Base-by-base conservation (phyloP, 1,284 basidiomycete species). In the Rhodotorula mucilaginosa region DNA sequence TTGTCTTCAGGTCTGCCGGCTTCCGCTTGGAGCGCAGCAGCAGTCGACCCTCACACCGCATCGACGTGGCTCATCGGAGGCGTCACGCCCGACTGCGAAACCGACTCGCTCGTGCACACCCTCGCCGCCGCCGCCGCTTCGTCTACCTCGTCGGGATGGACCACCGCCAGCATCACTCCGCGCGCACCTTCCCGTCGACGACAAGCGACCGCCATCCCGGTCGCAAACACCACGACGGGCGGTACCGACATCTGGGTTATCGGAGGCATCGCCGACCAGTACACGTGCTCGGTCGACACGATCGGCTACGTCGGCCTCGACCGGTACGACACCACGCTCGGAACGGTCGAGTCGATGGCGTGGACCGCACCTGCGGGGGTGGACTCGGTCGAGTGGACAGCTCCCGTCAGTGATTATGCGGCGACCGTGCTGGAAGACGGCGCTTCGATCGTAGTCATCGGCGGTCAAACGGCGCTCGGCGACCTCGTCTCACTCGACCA, bases 381-480 rank as follows among this genome's bases (percentile, higher is more conserved):
- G 1, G 29, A 18, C 2, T 21, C 16, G 12, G 29, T 10, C 19
- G 23, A 47, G 21, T 75, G 69, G 62, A 58, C 63, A n/a, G 69
- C 76, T n/a, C 77, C 79, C 21, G 67, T 77, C 8, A 76, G 74
- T 29, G 79, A 80, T 63, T 80, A 79, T 52, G 66, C 78, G 19
- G 74, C 75, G n/a, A 72, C 74, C 10, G 26, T 65, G 19, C 64
- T 79, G 16, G 66, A 66, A 1, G 64, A 66, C 26, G 52, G 47
- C 5, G 48, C 31, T 2, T 71, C 73, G 18, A 58, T 80, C 46
- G 71, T 76, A 44, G 77, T 81, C 68, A 65, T 82, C 47, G 81
- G 81, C 8, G 81, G 81, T 5, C 79, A 80, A 58, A 76, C 76
- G 29, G 67, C 74, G n/a, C 31, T 64, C 52, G 78, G 78, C 8